Evolutionary conservation across 129 eudicot genomes (phyloP), one percentile per base, ranked within the genome.

Genomic region (Lactuca saligna): DNA sequence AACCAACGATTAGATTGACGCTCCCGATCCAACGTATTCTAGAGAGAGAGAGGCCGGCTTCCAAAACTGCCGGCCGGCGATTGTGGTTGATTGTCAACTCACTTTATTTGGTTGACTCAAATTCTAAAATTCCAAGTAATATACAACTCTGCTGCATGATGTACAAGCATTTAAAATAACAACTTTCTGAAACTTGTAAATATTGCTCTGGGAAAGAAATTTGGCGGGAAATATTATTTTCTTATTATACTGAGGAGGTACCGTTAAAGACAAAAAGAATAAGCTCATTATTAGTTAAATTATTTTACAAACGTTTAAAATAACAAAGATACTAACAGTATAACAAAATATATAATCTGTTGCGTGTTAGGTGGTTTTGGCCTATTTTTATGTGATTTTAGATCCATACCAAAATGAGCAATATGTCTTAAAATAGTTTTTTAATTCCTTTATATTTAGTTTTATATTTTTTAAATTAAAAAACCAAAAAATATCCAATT

Each of bases 1-100:
- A 67, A 65, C 33, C 61, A 11, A 15, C 16, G 16, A 29, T 29
- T 57, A 29, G 62, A 57, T 8, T 29, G 37, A 57, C n/a, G 37
- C 61, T 57, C 38, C 8, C 31, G 16, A 31, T 59, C 25, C 11
- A 14, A 59, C 11, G 64, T 14, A 33, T 13, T 59, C 44, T 34
- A 54, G 49, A 66, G 58, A 66, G 72, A 68, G 50, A 34, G 32
- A 68, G 63, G 75, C 75, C 75, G 75, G 75, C 75, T 70, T 57
- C 65, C 46, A 57, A 55, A 46, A 57, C 14, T 57, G 75, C 75
- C 75, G 65, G 66, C 75, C 70, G 58, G 70, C 42, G 44, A 41
- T 70, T 41, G 75, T 56, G 46, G 65, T 69, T 55, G 33, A 70
- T 31, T 39, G 75, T 70, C 75, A 70, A 57, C 65, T 9, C 60